Percentiles rank a stretch among this genome's conserved stretches.
Conservation (phyloP, 2,329 filamentous ascomycete genomes). For the Didymella glomerata region DNA sequence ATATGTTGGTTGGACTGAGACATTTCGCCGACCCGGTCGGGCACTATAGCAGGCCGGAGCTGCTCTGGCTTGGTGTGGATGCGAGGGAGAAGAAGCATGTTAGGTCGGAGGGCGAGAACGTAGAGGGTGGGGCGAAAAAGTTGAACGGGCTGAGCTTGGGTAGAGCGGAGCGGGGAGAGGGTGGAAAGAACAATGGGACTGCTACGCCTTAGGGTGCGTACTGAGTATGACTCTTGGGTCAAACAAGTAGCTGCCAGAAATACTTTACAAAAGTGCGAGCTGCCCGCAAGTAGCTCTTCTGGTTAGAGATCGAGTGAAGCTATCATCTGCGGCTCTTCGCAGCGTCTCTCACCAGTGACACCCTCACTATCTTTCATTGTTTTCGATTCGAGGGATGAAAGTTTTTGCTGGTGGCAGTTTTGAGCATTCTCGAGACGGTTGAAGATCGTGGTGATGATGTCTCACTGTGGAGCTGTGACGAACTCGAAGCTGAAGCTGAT, state of each 20-base stretch:
- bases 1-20: conserved; percentile 52
- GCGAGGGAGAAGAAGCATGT: conserved; percentile 43
- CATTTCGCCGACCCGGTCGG: conserved; percentile 58
- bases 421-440: too few relatives aligned
- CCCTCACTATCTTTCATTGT: too few relatives aligned
- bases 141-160: not conserved
- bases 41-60: conserved; percentile 62
- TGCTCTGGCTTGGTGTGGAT: conserved; percentile 61
- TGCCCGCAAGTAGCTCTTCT: too few relatives aligned
- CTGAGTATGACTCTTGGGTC: not conserved
- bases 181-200: not conserved
- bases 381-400: too few relatives aligned
- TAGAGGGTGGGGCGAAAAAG: not conserved
- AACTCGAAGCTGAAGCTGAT: conserved; percentile 8
- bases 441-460: not conserved
- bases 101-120: conserved; percentile 20
- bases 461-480: conserved; percentile 7
- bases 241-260: too few relatives aligned
- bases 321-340: too few relatives aligned
- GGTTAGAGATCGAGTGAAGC: too few relatives aligned
- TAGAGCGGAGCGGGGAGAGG: not conserved
- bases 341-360: too few relatives aligned
- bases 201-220: not conserved
- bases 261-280: too few relatives aligned
- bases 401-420: too few relatives aligned